Evolutionary conservation across 2,329 filamentous ascomycete species (phyloP), one percentile per base, ranked within the genome.

Genomic region (Pyricularia sp.): DNA sequence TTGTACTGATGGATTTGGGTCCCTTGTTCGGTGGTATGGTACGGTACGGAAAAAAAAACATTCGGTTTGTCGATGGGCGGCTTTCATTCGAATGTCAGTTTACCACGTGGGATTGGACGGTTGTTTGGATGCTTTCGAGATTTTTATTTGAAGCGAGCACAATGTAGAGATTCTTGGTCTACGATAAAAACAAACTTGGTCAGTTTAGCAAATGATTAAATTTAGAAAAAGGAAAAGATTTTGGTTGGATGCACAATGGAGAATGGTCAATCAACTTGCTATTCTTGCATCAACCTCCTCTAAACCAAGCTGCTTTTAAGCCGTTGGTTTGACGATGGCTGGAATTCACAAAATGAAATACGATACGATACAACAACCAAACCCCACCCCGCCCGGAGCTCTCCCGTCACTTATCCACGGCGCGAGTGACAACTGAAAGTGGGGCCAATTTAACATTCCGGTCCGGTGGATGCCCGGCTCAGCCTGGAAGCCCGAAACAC

Each of bases 401-500:
- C 26, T 30, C 12, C 55, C 55, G 55, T 26, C 55, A 28, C 7
- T 49, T n/a, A 49, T 49, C 40, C 19, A 49, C 40, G 24, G 26
- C 22, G 24, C 55, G 7, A 28, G 13, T 28, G 53, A 12, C 22
- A 57, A 40, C 33, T 55, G 49, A 55, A 57, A 59, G 55, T 30
- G 55, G 55, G 55, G 55, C 55, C 9, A 59, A 26, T 59, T 59
- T 28, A 19, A 28, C 55, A 59, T 26, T 26, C 55, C 55, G 55
- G 55, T 28, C 55, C 24, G 22, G 55, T 59, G 24, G 26, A 28
- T 28, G 55, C 28, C 55, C 55, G 55, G 55, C 13, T 59, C 55
- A 59, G 55, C 24, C 53, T 59, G 22, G 55, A 30, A 59, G 55
- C 55, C 55, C 55, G 55, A 59, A 59, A 64, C 63, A 60, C 30